Base-by-base conservation (phyloP, 1,284 basidiomycete genomes). In the Macrocystidia cucumis region DNA sequence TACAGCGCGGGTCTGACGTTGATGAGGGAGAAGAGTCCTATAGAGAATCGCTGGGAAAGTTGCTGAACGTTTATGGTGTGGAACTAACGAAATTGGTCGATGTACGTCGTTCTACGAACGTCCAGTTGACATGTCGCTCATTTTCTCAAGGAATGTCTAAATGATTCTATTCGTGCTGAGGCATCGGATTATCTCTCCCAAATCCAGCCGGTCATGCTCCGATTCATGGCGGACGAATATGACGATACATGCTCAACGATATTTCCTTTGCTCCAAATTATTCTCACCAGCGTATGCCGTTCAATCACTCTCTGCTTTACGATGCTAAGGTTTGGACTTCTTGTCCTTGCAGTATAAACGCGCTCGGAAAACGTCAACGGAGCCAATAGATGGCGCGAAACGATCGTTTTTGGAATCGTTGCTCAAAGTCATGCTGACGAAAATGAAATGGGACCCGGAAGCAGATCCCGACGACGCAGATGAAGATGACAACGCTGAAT, bases 361-460 rank as follows among this genome's bases (percentile, higher is more conserved):
- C 35, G 63, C 60, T 38, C 76, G 81, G 47, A 90, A 87, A 59
- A 62, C 72, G 5, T 73, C 77, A 3, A 61, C 76, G 1, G 74
- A 72, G n/a, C 74, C 75, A 8, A 62, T 85, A 13, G 76, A 91
- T 24, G 74, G 74, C 2, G 64, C 77, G 40, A 91, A 87, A 52
- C 78, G 81, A 19, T 68, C 78, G 5, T 95, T 98, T 65, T 70
- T 98, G 11, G 65, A 69, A 3, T 83, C 82, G 3, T 66, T 98
- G 4, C 69, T 98, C 9, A 70, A 83, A 45, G 82, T 91, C 23
- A 74, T 91, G 23, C 63, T 98, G 21, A 69, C 75, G 37, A 98
- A 98, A 63, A 74, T 90, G 56, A 95, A 91, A 52, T 99, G 97
- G 97, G 85, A 90, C 35, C 72, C 78, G 43, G 79, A 83, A 0